These are phyloP conservation scores for Stereocaulon alpinum DNA, from an alignment of 495 filamentous ascomycete genomes.

Conservation along the genomic window DNA sequence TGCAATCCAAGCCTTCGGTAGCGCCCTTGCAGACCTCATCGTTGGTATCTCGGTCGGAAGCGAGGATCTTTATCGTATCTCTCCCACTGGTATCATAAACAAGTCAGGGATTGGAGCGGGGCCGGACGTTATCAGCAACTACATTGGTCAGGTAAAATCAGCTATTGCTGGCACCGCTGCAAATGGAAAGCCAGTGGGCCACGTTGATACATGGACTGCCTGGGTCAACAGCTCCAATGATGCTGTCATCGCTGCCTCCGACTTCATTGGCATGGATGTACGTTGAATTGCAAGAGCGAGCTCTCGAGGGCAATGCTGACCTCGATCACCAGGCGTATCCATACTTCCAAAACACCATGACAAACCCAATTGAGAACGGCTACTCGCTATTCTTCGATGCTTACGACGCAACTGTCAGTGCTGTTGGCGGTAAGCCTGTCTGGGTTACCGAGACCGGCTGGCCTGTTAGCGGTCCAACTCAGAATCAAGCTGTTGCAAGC, in stretches of 20 bases:
- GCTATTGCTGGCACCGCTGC: slow-evolving; percentile 50
- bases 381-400: slow-evolving; percentile 54
- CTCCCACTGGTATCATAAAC: slow-evolving; percentile 42
- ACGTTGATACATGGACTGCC: slow-evolving; percentile 88
- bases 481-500: slow-evolving; percentile 52
- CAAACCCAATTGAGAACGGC: slow-evolving; percentile 53
- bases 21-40: slow-evolving; percentile 50
- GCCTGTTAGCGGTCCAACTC: slow-evolving; percentile 56
- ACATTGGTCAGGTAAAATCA: slow-evolving; percentile 54
- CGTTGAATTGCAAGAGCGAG: too few species aligned
- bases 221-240: slow-evolving; percentile 68
- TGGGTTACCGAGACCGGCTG: slow-evolving; percentile 91
- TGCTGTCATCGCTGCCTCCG: slow-evolving; percentile 55
- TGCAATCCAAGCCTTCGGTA: slow-evolving; percentile 54
- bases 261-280: slow-evolving; percentile 69
- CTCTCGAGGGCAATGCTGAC: too few species aligned
- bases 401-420: slow-evolving; percentile 45
- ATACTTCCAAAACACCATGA: slow-evolving; percentile 54
- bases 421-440: slow-evolving; percentile 55
- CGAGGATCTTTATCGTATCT: slow-evolving; percentile 82
- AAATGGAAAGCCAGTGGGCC: slow-evolving; percentile 52
- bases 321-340: slow-evolving; percentile 6
- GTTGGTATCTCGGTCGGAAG: slow-evolving; percentile 83
- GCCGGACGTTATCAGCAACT: slow-evolving; percentile 48
- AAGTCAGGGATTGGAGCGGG: slow-evolving; percentile 46